Evolutionary conservation across 768 basidiomycete genomes (phyloP).

Genomic region (Brasilioporus rufonigricans): DNA sequence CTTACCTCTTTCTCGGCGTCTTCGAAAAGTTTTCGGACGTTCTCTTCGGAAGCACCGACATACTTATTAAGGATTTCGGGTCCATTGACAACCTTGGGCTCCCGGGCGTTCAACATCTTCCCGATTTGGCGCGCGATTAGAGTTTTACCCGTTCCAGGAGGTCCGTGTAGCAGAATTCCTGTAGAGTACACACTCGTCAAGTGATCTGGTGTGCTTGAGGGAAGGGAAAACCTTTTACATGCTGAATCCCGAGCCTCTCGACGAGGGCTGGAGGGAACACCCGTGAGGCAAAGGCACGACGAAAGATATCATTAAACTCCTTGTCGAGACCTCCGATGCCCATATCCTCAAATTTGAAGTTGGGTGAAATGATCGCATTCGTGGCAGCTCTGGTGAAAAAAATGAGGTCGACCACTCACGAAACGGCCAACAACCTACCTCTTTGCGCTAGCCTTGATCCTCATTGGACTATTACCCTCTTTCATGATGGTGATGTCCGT

Average conservation of each 20-base stretch:
- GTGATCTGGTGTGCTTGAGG: not conserved
- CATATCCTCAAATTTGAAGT: conserved; percentile 99
- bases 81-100: conserved; percentile 98
- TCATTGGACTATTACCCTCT: conserved; percentile 75
- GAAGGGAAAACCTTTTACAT: conserved; percentile 81
- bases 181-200: not conserved
- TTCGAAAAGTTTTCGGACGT: conserved; percentile 94
- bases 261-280: conserved; percentile 98
- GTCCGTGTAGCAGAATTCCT: conserved; percentile 94
- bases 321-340: conserved; percentile 96
- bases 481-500: conserved; percentile 93
- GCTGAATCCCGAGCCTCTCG: conserved; percentile 96
- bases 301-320: conserved; percentile 96
- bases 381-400: conserved; percentile 69
- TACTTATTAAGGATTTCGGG: conserved; percentile 97
- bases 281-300: conserved; percentile 95
- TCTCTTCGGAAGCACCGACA: conserved; percentile 97
- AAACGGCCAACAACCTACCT: conserved; percentile 51
- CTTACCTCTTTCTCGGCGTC: conserved; percentile 95
- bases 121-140: conserved; percentile 98
- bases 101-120: conserved; percentile 97
- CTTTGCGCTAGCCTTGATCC: conserved; percentile 88
- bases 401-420: not conserved
- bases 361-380: conserved; percentile 94
- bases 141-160: conserved; percentile 98